Percentiles rank a stretch among this genome's conserved stretches.
Conservation (phyloP, 1,284 basidiomycete species). For the Apiotrichum porosum region DNA sequence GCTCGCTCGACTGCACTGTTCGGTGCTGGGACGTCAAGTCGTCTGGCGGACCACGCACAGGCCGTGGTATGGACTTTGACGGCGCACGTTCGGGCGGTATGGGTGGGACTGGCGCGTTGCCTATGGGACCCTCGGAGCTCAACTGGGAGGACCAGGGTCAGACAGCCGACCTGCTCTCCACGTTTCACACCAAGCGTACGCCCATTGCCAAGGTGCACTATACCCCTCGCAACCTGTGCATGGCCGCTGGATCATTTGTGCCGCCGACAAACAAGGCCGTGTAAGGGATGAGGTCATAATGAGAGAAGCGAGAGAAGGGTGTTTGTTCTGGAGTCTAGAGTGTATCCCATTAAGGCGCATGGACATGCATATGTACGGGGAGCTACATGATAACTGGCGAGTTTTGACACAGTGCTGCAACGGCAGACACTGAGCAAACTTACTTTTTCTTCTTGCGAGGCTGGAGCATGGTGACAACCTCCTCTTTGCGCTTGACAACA, state of each 20-base stretch:
- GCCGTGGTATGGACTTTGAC: conserved; percentile 6
- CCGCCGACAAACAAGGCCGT: conserved; percentile 31
- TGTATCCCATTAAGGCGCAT: conserved; percentile 1
- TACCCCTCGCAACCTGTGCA: conserved; percentile 86
- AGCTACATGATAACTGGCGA: too few relatives aligned
- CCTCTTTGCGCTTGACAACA: conserved; percentile 24
- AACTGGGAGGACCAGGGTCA: conserved; percentile 32
- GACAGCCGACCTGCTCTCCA: conserved; percentile 73
- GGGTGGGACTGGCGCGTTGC: conserved; percentile 24
- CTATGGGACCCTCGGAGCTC: conserved; percentile 33
- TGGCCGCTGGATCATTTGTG: conserved; percentile 68
- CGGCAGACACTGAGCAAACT: too few relatives aligned
- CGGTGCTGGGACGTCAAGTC: conserved; percentile 92
- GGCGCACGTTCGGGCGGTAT: conserved; percentile 4
- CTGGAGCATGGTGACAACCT: conserved; percentile 48
- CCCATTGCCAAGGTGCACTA: conserved; percentile 89
- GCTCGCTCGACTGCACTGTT: conserved; percentile 88
- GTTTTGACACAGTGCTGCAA: too few relatives aligned
- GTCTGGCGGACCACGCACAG: conserved; percentile 58
- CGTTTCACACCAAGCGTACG: conserved; percentile 92
- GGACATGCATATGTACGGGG: conserved; percentile 17
- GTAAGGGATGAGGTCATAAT: background rate
- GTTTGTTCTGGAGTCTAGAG: background rate
- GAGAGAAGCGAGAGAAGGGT: background rate
- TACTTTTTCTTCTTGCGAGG: conserved; percentile 47